These are phyloP conservation scores for Nitzschia inconspicua DNA, from an alignment of 108 stramenopile species.

Conservation along the genomic window DNA sequence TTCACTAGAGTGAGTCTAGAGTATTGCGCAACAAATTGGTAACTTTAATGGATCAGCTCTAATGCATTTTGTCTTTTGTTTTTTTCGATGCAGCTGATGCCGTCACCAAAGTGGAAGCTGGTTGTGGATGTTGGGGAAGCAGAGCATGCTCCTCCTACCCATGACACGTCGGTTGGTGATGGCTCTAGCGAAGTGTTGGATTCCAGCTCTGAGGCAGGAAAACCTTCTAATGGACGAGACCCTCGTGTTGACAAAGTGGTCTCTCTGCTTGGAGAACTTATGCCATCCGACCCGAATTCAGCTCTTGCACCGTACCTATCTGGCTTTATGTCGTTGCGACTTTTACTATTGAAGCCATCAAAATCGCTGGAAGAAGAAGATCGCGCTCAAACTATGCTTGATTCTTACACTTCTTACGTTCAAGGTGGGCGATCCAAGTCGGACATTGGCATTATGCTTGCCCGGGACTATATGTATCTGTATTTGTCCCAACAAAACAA, in stretches of 20 bases:
- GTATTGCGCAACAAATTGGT: too few species aligned
- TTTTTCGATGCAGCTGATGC: constrained; percentile 46
- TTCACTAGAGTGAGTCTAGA: constrained; percentile 51
- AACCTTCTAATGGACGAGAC: constrained; percentile 22
- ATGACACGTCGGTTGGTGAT: neutral
- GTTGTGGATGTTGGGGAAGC: constrained; percentile 78
- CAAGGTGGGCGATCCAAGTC: constrained; percentile 54
- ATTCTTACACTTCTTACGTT: constrained; percentile 76
- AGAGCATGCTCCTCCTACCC: constrained; percentile 9
- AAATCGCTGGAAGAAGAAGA: constrained; percentile 61
- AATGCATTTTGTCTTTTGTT: too few species aligned
- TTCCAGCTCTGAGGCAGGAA: constrained; percentile 11
- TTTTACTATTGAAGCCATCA: constrained; percentile 57
- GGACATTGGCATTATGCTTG: constrained; percentile 84
- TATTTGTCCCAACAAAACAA: constrained; percentile 55
- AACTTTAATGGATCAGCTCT: too few species aligned
- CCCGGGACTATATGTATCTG: constrained; percentile 84
- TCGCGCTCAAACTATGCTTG: constrained; percentile 63
- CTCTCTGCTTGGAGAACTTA: constrained; percentile 74
- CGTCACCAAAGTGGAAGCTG: constrained; percentile 85
- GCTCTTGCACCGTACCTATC: constrained; percentile 61
- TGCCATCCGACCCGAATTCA: constrained; percentile 79
- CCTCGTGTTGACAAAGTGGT: constrained; percentile 61
- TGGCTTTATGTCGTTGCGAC: constrained; percentile 81
- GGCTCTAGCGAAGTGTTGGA: constrained; percentile 12